Evolutionary conservation across 176 grass and related monocot species (phyloP).

Genomic region (barley (Hordeum vulgare)): MorexV3_pseudomolecules_assembly NC_058519.1:503276805-503277304

Average conservation of each 20-base stretch:
- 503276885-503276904: slow-evolving; percentile 85
- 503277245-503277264: slow-evolving; percentile 56
- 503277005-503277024: too few species aligned
- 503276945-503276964: neutral
- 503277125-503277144: neutral
- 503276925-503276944: slow-evolving; percentile 80
- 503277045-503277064: neutral
- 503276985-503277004: neutral
- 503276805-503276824: neutral
- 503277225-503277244: slow-evolving; percentile 37
- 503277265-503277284: slow-evolving; percentile 51
- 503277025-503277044: neutral
- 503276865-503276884: slow-evolving; percentile 47
- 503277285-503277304: slow-evolving; percentile 71
- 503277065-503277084: neutral
- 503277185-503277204: too few species aligned
- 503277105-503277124: slow-evolving; percentile 54
- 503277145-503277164: neutral
- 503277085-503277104: slow-evolving; percentile 37
- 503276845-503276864: slow-evolving; percentile 45
- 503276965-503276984: neutral
- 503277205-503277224: neutral
- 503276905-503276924: slow-evolving; percentile 71
- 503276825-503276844: slow-evolving; percentile 12
- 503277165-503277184: neutral